Evolutionary conservation across 495 filamentous ascomycete species (phyloP).

Genomic region (Pyrenula massariospora): DNA sequence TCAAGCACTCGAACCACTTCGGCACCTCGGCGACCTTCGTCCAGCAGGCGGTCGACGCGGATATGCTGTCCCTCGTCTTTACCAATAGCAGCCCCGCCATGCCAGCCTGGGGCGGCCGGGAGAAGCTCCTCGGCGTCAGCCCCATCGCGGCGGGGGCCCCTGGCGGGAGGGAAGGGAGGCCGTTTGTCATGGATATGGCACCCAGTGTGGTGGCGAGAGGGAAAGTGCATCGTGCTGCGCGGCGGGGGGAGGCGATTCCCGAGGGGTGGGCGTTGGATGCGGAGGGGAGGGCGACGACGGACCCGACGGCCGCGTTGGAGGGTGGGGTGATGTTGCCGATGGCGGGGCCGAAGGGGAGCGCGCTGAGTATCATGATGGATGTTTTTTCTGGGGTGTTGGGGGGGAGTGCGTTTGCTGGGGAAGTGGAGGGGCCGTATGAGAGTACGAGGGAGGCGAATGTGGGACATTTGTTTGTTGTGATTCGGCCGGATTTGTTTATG

Average conservation of each 20-base stretch:
- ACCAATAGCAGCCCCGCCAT: conserved; percentile 69
- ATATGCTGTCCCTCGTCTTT: conserved; percentile 67
- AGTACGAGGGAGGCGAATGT: conserved; percentile 55
- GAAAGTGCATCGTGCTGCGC: conserved; percentile 63
- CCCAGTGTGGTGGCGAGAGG: conserved; percentile 60
- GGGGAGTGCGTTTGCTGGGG: conserved; percentile 58
- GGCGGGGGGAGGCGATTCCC: conserved; percentile 64
- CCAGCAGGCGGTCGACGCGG: conserved; percentile 57
- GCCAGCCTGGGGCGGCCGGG: conserved; percentile 57
- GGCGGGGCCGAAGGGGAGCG: conserved; percentile 67
- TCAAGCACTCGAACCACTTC: conserved; percentile 71
- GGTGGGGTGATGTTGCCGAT: conserved; percentile 70
- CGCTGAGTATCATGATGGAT: conserved; percentile 71
- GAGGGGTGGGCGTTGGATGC: conserved; percentile 61
- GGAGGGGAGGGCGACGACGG: conserved; percentile 55
- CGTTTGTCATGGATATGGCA: conserved; percentile 73
- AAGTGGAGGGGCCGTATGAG: conserved; percentile 64
- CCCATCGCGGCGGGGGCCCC: conserved; percentile 71
- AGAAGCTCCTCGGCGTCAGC: conserved; percentile 61
- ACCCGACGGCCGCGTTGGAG: conserved; percentile 47
- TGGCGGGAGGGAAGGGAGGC: conserved; percentile 29
- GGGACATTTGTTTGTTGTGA: conserved; percentile 63
- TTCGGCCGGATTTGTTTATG: conserved; percentile 71
- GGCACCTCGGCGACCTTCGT: conserved; percentile 74
- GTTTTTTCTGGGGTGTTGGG: conserved; percentile 69